Conservation (phyloP, 2,329 filamentous ascomycete genomes). For the Xylaria sp. region DNA sequence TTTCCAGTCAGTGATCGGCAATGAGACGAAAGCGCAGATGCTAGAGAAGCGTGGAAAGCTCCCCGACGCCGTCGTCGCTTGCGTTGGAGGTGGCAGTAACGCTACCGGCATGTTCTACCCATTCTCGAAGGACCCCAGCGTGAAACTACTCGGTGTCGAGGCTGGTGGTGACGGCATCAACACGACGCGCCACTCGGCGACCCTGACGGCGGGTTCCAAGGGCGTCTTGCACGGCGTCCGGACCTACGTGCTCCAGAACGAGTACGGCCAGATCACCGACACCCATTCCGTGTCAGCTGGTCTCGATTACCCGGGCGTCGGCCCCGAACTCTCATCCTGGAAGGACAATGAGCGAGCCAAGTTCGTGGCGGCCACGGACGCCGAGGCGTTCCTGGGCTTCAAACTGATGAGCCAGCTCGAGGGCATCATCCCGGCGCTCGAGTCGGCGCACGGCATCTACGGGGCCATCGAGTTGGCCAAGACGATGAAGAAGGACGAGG, state of each 20-base stretch:
- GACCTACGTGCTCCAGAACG: conserved; percentile 93
- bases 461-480: conserved; percentile 91
- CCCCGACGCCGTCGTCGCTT: conserved; percentile 95
- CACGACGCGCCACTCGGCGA: conserved; percentile 86
- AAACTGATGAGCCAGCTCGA: conserved; percentile 85
- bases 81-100: conserved; percentile 94
- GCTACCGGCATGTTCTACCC: conserved; percentile 99
- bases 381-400: conserved; percentile 90
- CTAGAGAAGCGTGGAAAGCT: conserved; percentile 83
- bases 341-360: conserved; percentile 88
- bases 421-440: conserved; percentile 95
- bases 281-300: conserved; percentile 97
- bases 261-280: conserved; percentile 91
- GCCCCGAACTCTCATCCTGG: conserved; percentile 90
- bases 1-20: conserved; percentile 96
- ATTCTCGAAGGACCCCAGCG: conserved; percentile 83
- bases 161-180: conserved; percentile 93
- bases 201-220: conserved; percentile 84
- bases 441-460: conserved; percentile 91
- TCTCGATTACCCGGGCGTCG: conserved; percentile 96
- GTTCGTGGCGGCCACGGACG: conserved; percentile 91
- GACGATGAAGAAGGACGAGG: conserved; percentile 87
- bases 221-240: conserved; percentile 95
- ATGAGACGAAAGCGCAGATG: conserved; percentile 95
- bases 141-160: conserved; percentile 93